Base-by-base conservation (phyloP, 2,329 filamentous ascomycete genomes). In the Onygena corvina region DNA sequence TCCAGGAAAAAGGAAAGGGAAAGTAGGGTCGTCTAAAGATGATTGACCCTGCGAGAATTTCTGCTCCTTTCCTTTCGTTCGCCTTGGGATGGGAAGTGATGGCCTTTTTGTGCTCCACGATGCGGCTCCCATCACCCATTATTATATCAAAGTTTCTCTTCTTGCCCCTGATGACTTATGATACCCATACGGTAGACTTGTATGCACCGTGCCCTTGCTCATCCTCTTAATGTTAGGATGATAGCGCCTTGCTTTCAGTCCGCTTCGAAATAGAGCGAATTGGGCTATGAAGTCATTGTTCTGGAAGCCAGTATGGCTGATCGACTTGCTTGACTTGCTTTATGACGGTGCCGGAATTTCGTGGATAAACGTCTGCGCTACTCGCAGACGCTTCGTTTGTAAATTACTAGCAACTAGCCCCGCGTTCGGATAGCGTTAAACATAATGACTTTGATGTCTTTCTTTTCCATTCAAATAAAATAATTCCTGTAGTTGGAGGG, bases 1-100 rank as follows among this genome's bases (percentile, higher is more conserved):
- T 23, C 25, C 42, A 46, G 1, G 45, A 47, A 11, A 47, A 47
- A 27, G 45, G 45, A 3, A 47, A 47, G 20, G 45, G 31, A 21
- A 47, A 47, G 18, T 29, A 29, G 27, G 27, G 11, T 5, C 27
- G 11, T 29, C 27, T 29, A 5, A 5, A 29, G 27, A 29, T 29
- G 27, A 40, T 11, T 23, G 20, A 21, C 9, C 11, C 36, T 7
- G 20, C 36, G 11, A 40, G 36, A 33, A 23, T 40, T 12, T 38
- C 20, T 9, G 36, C 18, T 40, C 18, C 20, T 5, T 21, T 8
- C 25, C n/a, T 1, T 12, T 25, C n/a, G 20, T 23, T 40, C 18
- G 20, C 18, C 11, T 23, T 21, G 20, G 36, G 9, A n/a, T n/a
- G 20, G n/a, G 8, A 25, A 8, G 8, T 23, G n/a, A n/a, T n/a